phyloP scores from a whole-genome alignment of 306 rosid genomes.

The Malus orientalis region DNA sequence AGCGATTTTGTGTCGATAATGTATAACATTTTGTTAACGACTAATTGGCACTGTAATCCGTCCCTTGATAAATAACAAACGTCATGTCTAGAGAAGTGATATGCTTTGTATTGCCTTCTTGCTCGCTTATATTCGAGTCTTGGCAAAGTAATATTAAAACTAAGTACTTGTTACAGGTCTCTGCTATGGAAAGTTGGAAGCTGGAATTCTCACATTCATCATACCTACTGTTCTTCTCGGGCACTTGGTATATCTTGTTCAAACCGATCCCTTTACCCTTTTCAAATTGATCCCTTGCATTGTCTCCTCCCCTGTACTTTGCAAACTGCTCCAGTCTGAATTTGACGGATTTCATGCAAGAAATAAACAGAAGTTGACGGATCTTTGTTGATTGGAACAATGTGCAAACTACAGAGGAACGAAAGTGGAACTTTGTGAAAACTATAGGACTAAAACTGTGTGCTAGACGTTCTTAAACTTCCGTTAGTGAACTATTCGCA shows the following conservation, averaged over 20 bases:
- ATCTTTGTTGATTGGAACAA: not conserved
- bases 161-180: constrained; percentile 41
- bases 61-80: too few species aligned
- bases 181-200: constrained; percentile 94
- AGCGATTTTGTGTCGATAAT: not conserved
- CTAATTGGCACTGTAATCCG: too few species aligned
- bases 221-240: constrained; percentile 76
- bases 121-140: not conserved
- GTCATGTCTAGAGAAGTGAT: not conserved
- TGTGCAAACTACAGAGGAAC: not conserved
- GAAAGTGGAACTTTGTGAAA: not conserved
- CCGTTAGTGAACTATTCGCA: not conserved
- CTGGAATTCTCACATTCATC: constrained; percentile 68
- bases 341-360: too few species aligned
- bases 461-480: not conserved
- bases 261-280: not conserved
- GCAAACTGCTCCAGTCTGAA: not conserved
- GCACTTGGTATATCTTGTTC: constrained; percentile 51
- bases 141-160: not conserved
- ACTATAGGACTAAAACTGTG: not conserved
- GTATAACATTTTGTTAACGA: too few species aligned
- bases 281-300: not conserved
- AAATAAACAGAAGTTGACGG: too few species aligned
- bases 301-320: too few species aligned
- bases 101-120: not conserved